Evolutionary conservation across 2,329 filamentous ascomycete species (phyloP).

Genomic region (Bipolaris gigantea): DNA sequence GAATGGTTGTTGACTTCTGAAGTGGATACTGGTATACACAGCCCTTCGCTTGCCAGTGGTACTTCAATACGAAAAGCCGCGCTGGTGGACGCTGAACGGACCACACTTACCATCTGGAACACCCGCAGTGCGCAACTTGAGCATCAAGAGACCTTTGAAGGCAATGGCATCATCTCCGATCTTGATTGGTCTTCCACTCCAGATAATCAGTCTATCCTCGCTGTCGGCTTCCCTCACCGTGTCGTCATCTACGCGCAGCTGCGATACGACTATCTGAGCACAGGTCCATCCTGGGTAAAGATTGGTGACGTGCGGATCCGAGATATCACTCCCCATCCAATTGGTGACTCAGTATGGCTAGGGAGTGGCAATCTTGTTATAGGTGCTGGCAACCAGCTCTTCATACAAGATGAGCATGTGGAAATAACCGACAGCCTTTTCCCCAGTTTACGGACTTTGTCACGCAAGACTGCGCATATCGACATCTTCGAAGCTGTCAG

Average conservation of each 20-base stretch:
- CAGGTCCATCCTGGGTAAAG: slow-evolving; percentile 84
- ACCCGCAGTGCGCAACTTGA: slow-evolving; percentile 79
- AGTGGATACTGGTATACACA: slow-evolving; percentile 74
- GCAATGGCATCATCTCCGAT: slow-evolving; percentile 76
- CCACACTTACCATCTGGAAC: slow-evolving; percentile 87
- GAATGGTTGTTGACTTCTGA: slow-evolving; percentile 83
- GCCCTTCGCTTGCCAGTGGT: slow-evolving; percentile 78
- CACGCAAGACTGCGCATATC: slow-evolving; percentile 55
- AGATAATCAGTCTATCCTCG: slow-evolving; percentile 83
- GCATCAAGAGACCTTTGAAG: slow-evolving; percentile 73
- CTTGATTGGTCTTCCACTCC: slow-evolving; percentile 94
- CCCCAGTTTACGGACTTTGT: slow-evolving; percentile 56
- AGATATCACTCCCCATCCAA: slow-evolving; percentile 82
- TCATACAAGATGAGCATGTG: slow-evolving; percentile 78
- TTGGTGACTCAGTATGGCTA: slow-evolving; percentile 92
- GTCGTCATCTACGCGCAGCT: slow-evolving; percentile 83
- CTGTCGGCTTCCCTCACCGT: slow-evolving; percentile 88
- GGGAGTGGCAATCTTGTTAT: slow-evolving; percentile 82
- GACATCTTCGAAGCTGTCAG: slow-evolving; percentile 83
- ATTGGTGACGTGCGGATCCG: slow-evolving; percentile 81
- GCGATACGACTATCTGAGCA: slow-evolving; percentile 87
- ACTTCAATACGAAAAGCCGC: slow-evolving; percentile 87
- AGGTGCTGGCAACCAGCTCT: slow-evolving; percentile 87
- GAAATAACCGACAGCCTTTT: slow-evolving; percentile 64
- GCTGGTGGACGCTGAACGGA: slow-evolving; percentile 72